Evolutionary conservation across 2,329 filamentous ascomycete genomes (phyloP).

Genomic region (Rutstroemia sp.): DNA sequence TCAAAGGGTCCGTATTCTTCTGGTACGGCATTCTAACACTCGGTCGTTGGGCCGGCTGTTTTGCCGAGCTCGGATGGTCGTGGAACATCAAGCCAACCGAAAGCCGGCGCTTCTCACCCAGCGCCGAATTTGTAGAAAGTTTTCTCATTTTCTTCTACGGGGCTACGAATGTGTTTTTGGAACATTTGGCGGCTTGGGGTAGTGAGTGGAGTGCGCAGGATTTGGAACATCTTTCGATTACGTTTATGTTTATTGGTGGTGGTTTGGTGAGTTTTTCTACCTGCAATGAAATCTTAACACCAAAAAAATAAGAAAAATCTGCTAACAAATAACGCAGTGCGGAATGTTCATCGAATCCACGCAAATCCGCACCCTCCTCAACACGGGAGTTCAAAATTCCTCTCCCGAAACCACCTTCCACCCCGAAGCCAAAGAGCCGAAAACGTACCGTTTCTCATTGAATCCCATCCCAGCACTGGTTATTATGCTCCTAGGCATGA

Average conservation of each 20-base stretch:
- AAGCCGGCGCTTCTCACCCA: slow-evolving; percentile 49
- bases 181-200: slow-evolving; percentile 73
- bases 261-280: slow-evolving; percentile 57
- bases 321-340: slow-evolving; percentile 38
- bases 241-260: slow-evolving; percentile 87
- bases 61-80: slow-evolving; percentile 86
- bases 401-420: slow-evolving; percentile 31
- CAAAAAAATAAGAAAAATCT: background rate
- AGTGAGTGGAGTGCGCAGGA: slow-evolving; percentile 68
- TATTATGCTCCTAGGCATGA: slow-evolving; percentile 79
- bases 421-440: slow-evolving; percentile 44
- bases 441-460: slow-evolving; percentile 65
- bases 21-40: slow-evolving; percentile 84
- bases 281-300: background rate
- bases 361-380: slow-evolving; percentile 59
- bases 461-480: slow-evolving; percentile 86
- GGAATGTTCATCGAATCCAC: slow-evolving; percentile 82
- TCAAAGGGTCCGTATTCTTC: slow-evolving; percentile 93
- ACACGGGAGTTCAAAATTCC: slow-evolving; percentile 32
- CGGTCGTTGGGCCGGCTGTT: slow-evolving; percentile 84
- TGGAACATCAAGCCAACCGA: slow-evolving; percentile 73
- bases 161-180: slow-evolving; percentile 82
- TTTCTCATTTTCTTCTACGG: slow-evolving; percentile 88
- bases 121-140: slow-evolving; percentile 85
- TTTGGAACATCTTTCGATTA: slow-evolving; percentile 87